Conservation (phyloP, 2,329 filamentous ascomycete species). For the Aspergillus chevalieri region DNA sequence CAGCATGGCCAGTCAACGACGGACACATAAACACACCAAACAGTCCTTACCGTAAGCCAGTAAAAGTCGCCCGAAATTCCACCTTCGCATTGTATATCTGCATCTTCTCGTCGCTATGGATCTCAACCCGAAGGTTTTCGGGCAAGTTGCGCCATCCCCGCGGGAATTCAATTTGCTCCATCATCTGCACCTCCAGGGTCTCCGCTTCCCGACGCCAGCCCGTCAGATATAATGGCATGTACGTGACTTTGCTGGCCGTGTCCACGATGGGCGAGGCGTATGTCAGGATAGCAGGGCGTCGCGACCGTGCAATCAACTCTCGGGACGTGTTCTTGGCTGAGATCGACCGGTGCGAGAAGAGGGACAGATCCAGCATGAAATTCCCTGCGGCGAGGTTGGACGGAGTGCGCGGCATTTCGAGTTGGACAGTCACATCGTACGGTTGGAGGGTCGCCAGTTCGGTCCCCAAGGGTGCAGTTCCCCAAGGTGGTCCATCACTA, state of each 20-base stretch:
- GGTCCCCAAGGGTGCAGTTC: conserved; percentile 43
- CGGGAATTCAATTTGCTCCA: conserved; percentile 64
- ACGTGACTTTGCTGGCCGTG: conserved; percentile 53
- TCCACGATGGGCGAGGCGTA: conserved; percentile 69
- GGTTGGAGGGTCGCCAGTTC: conserved; percentile 64
- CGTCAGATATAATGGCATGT: conserved; percentile 64
- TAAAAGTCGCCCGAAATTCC: conserved; percentile 66
- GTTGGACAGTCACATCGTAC: conserved; percentile 74
- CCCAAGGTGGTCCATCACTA: conserved; percentile 47
- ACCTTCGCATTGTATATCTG: conserved; percentile 70
- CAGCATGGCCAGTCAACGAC: not conserved
- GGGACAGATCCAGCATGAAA: conserved; percentile 82
- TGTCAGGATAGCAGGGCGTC: conserved; percentile 70
- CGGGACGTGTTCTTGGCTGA: conserved; percentile 27
- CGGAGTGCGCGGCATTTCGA: conserved; percentile 72
- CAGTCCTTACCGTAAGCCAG: conserved; percentile 56
- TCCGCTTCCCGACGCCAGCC: conserved; percentile 60
- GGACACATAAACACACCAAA: not conserved
- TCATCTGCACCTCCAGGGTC: conserved; percentile 61
- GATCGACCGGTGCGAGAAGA: conserved; percentile 50
- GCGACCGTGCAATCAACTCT: conserved; percentile 54
- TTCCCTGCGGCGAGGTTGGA: conserved; percentile 74
- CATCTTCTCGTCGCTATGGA: conserved; percentile 63
- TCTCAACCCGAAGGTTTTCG: conserved; percentile 53
- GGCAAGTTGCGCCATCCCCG: conserved; percentile 50